phyloP scores from a whole-genome alignment of 73 alveolate species.

The Paramecium bursaria region DNA sequence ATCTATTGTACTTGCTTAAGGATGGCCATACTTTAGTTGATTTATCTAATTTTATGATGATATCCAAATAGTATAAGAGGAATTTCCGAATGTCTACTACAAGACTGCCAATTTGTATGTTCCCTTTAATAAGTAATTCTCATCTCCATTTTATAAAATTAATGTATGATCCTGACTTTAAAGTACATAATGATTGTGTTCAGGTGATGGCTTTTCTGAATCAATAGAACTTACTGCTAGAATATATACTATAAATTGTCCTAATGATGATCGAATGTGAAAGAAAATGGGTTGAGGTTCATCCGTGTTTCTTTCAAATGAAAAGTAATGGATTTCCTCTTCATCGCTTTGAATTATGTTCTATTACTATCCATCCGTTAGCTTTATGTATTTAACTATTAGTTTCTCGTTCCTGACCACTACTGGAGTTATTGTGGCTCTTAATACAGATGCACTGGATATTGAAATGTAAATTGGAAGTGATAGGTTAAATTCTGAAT shows the following conservation, averaged over 20 bases:
- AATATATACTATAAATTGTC: neutral
- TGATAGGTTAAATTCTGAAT: neutral
- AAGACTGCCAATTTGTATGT: neutral
- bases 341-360: neutral
- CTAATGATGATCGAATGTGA: constrained; percentile 5
- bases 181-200: neutral
- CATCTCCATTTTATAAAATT: neutral
- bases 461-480: neutral
- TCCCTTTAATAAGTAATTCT: neutral
- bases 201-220: neutral
- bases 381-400: neutral
- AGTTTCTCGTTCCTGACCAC: neutral
- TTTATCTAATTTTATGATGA: neutral
- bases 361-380: neutral
- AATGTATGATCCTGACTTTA: constrained; percentile 14
- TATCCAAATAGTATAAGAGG: constrained; percentile 7
- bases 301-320: neutral
- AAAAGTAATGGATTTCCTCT: neutral
- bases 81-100: neutral
- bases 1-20: neutral
- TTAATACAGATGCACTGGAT: neutral
- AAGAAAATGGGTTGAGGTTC: constrained; percentile 21
- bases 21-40: constrained; percentile 44
- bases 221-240: neutral
- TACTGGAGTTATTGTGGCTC: constrained; percentile 24